Evolutionary conservation across 805 yeast genomes (phyloP), one percentile per base, ranked within the genome.

Genomic region (Ascoidea asiatica): DNA sequence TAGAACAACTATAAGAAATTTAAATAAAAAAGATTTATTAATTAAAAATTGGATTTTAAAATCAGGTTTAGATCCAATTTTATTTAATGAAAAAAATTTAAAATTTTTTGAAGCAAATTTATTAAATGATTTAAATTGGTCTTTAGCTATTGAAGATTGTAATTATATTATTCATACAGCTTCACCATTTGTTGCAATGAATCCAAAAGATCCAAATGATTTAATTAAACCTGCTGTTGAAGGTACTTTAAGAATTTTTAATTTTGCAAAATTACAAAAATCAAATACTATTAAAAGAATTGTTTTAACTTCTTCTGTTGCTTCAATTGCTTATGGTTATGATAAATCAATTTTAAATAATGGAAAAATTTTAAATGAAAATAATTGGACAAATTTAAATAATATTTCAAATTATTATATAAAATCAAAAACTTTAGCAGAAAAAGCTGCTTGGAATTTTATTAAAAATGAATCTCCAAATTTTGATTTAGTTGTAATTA

Each of bases 241-340:
- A 38, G 84, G 83, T 42, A 73, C 81, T 5, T 58, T 57, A 39
- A 68, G 70, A 50, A 63, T 75, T 46, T 59, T 78, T 53, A 55
- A 60, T 11, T 66, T 75, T 1, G 62, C 71, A 43, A 58, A 64
- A 50, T 51, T 55, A 23, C 64, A 59, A 49, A 73, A 71, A 13
- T 67, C 72, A 6, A 61, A 66, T 45, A 67, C 73, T 33, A 64
- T 66, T 43, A 62, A 67, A 40, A 70, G 67, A 40, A 70, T 77
- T 33, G 77, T 77, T 17, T 50, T 73, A 17, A 77, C 83, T 1
- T 76, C 79, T 2, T 77, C 83, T 0, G 64, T 62, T 51, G 80
- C 80, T 19, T 73, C 84, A 1, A 60, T 76, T 37, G 43, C 60
- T 5, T 49, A 49, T 20, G 50, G 49, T 18, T 37, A n/a, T 7